Evolutionary conservation across 1,284 basidiomycete species (phyloP).

Genomic region (Trichosporon asahii): DNA sequence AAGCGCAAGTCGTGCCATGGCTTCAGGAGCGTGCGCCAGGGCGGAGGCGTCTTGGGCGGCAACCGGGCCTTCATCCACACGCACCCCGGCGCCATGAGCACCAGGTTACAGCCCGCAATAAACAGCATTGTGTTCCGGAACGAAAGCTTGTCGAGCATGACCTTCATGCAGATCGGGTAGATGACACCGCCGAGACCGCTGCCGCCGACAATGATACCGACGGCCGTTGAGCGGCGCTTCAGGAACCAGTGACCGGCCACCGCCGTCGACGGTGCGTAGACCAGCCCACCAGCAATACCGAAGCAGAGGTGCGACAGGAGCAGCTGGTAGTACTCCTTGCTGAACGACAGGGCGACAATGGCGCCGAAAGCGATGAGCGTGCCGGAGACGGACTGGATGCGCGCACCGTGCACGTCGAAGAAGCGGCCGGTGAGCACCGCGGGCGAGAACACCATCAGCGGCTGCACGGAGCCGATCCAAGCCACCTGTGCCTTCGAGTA

Average conservation of each 20-base stretch:
- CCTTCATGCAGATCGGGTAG: conserved; percentile 44
- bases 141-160: conserved; percentile 33
- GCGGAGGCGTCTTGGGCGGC: conserved; percentile 25
- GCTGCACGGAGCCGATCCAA: conserved; percentile 28
- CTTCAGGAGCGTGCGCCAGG: conserved; percentile 15
- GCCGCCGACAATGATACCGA: conserved; percentile 46
- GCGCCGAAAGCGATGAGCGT: conserved; percentile 31
- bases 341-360: conserved; percentile 41
- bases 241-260: conserved; percentile 50
- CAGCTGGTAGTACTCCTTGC: conserved; percentile 48
- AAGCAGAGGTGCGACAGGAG: conserved; percentile 44
- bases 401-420: conserved; percentile 33
- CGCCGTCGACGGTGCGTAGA: conserved; percentile 46
- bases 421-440: conserved; percentile 27
- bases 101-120: conserved; percentile 26
- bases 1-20: conserved; percentile 40
- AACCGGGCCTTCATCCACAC: conserved; percentile 29
- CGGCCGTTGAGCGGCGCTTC: conserved; percentile 39
- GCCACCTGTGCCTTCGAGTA: conserved; percentile 16
- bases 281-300: conserved; percentile 38
- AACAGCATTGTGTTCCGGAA: conserved; percentile 30
- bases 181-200: conserved; percentile 47
- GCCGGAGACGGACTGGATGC: conserved; percentile 17
- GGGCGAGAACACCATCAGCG: conserved; percentile 25
- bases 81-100: conserved; percentile 27